A percentile compares a stretch with the other conserved stretches of the same genome.
These are phyloP conservation scores for Forsythia suspensa DNA, from an alignment of 257 asterid genomes.

Conservation along the genomic window DNA sequence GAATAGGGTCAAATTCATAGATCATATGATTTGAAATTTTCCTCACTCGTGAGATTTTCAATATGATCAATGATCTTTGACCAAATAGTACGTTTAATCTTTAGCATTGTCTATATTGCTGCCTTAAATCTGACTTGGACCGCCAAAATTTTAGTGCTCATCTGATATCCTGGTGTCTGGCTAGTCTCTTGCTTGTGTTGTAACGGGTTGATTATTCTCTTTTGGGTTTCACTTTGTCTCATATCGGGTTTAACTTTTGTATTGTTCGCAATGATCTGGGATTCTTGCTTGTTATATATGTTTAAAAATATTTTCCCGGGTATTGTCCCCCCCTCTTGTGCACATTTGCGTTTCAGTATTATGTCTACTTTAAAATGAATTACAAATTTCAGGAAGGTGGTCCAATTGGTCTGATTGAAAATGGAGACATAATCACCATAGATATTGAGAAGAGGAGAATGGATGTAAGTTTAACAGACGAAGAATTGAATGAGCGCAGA, in stretches of 20 bases:
- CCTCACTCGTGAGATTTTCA: not conserved
- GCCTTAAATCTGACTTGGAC: not conserved
- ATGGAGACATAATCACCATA: slow-evolving; percentile 74
- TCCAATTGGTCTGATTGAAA: slow-evolving; percentile 75
- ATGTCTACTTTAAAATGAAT: not conserved
- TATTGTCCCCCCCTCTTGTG: not conserved
- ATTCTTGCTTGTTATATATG: not conserved
- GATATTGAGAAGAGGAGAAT: slow-evolving; percentile 68
- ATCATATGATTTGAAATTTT: not conserved
- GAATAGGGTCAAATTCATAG: not conserved
- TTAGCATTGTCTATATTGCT: not conserved
- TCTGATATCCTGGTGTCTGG: not conserved
- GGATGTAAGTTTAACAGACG: slow-evolving; percentile 68
- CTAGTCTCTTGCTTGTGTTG: too few species aligned
- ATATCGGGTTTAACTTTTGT: not conserved
- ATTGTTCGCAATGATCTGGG: not conserved
- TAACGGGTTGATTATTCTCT: too few species aligned
- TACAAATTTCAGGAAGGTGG: slow-evolving; percentile 85
- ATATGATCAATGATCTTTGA: not conserved
- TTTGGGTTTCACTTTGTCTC: too few species aligned
- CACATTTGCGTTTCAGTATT: not conserved
- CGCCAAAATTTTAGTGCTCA: not conserved
- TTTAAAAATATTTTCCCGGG: not conserved
- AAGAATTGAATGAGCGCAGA: slow-evolving; percentile 67
- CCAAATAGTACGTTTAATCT: not conserved